phyloP scores from a whole-genome alignment of 2,329 filamentous ascomycete genomes.

The Penicillium sp. region DNA sequence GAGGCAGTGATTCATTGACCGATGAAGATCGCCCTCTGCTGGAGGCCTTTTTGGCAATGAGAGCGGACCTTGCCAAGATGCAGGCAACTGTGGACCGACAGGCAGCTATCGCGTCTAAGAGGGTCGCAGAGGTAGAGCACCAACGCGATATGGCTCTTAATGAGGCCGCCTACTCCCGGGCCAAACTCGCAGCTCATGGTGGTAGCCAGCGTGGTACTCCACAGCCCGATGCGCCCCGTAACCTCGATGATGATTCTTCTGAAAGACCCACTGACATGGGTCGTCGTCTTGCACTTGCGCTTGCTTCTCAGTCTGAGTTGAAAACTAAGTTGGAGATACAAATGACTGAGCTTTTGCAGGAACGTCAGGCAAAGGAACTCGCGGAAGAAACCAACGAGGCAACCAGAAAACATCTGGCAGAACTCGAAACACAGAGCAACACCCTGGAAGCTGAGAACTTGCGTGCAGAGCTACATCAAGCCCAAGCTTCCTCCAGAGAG shows the following conservation, averaged over 20 bases:
- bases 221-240: slow-evolving; percentile 53
- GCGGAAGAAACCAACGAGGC: slow-evolving; percentile 86
- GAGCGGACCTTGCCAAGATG: slow-evolving; percentile 82
- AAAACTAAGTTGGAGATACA: slow-evolving; percentile 72
- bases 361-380: slow-evolving; percentile 76
- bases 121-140: slow-evolving; percentile 91
- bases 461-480: slow-evolving; percentile 79
- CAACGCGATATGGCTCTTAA: slow-evolving; percentile 92
- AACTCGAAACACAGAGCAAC: slow-evolving; percentile 81
- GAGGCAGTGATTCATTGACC: slow-evolving; percentile 74
- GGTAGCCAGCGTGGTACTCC: slow-evolving; percentile 64
- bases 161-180: slow-evolving; percentile 93
- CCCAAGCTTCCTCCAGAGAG: slow-evolving; percentile 76
- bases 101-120: slow-evolving; percentile 77
- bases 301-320: slow-evolving; percentile 79
- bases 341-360: slow-evolving; percentile 72
- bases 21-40: slow-evolving; percentile 91
- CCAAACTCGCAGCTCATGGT: slow-evolving; percentile 81
- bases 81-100: slow-evolving; percentile 89
- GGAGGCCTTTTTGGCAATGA: slow-evolving; percentile 90
- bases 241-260: slow-evolving; percentile 59
- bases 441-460: slow-evolving; percentile 82
- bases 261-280: slow-evolving; percentile 74
- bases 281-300: slow-evolving; percentile 76
- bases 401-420: slow-evolving; percentile 77